phyloP scores from a whole-genome alignment of 179 eudicot genomes.

The Amaranthus tricolor region DNA sequence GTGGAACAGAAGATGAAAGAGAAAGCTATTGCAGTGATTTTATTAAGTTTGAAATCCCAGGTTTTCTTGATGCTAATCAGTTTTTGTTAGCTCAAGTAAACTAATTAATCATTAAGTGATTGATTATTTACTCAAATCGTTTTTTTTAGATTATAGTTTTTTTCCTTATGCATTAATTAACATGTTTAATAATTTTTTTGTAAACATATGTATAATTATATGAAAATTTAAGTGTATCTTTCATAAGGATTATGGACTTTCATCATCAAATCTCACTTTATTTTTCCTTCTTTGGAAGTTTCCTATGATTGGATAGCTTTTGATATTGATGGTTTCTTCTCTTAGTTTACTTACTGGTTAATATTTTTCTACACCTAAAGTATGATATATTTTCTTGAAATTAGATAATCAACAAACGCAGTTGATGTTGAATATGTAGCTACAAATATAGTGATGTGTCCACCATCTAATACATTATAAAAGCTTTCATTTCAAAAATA shows the following conservation, averaged over 20 bases:
- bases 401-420: background rate
- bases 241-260: constrained; percentile 24
- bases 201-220: constrained; percentile 27
- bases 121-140: background rate
- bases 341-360: constrained; percentile 10
- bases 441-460: no score
- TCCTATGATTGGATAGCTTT: constrained; percentile 22
- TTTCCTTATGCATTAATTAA: constrained; percentile 1
- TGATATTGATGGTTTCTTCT: constrained; percentile 29
- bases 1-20: constrained; percentile 56
- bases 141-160: background rate
- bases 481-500: no score
- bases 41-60: constrained; percentile 59
- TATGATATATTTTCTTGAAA: background rate
- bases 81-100: constrained; percentile 40
- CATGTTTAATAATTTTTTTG: constrained; percentile 16
- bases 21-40: constrained; percentile 61
- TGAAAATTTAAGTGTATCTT: constrained; percentile 25
- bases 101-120: constrained; percentile 19
- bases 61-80: constrained; percentile 51
- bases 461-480: no score
- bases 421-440: constrained; percentile 1
- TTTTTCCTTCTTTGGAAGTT: constrained; percentile 28
- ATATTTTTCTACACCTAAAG: constrained; percentile 11
- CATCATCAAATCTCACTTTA: constrained; percentile 31